phyloP scores from a whole-genome alignment of 164 flowering plant species.

The Vitis cinerea region DNA sequence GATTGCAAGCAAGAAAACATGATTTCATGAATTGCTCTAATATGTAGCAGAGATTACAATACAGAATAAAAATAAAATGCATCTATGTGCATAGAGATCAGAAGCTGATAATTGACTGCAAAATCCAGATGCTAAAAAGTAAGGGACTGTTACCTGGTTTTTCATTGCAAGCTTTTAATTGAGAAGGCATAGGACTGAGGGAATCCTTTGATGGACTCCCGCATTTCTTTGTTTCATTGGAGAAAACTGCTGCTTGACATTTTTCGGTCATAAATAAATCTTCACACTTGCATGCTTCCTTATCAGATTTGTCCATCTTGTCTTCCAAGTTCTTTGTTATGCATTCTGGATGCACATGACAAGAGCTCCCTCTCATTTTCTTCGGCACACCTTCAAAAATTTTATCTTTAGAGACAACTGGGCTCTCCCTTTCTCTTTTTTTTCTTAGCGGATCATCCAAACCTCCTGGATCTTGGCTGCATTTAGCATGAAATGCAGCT shows the following conservation, averaged over 20 bases:
- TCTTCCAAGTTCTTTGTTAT: conserved; percentile 11
- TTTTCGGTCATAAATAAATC: background rate
- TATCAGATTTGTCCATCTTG: background rate
- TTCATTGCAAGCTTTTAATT: conserved; percentile 8
- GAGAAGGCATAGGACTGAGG: conserved; percentile 7
- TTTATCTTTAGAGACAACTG: conserved; percentile 12
- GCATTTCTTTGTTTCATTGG: background rate
- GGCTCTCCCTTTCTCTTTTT: conserved; percentile 41
- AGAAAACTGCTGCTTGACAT: background rate
- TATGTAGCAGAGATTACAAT: background rate
- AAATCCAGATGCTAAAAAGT: background rate
- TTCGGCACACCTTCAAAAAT: conserved; percentile 21
- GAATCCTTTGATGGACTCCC: conserved; percentile 3
- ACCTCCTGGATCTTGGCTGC: conserved; percentile 26
- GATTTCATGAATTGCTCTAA: background rate
- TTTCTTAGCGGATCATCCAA: conserved; percentile 5
- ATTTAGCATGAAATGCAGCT: conserved; percentile 35
- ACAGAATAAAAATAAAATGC: too few species aligned
- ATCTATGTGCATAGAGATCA: too few species aligned
- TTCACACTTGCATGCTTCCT: conserved; percentile 3
- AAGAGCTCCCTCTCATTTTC: conserved; percentile 26
- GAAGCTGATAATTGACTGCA: background rate
- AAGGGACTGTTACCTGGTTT: conserved; percentile 16
- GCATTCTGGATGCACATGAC: conserved; percentile 11
- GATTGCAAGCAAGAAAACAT: conserved; percentile 1